Evolutionary conservation across 371 early-diverging fungal species (phyloP).

Genomic region (Coemansia sp.): DNA sequence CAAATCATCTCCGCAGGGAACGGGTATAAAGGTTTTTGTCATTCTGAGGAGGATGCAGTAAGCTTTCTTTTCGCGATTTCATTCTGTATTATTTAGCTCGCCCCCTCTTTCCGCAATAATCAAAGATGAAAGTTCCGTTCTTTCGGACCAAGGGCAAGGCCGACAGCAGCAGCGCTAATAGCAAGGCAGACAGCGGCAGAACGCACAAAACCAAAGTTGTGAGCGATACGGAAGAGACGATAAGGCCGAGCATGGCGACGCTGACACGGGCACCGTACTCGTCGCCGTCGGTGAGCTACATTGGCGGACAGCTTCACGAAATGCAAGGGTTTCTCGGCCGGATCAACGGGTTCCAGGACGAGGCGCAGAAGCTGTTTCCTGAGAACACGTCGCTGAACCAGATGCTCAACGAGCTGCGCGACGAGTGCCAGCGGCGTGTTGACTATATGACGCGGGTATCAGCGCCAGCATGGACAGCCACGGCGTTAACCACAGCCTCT

Average conservation of each 20-base stretch:
- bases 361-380: constrained; percentile 41
- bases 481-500: constrained; percentile 12
- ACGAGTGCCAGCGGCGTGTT: constrained; percentile 44
- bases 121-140: constrained; percentile 37
- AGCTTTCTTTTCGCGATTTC: neutral
- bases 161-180: neutral
- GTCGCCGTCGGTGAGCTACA: neutral
- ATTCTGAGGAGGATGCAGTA: neutral
- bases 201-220: constrained; percentile 10
- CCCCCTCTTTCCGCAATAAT: neutral
- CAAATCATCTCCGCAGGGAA: neutral
- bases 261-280: constrained; percentile 6
- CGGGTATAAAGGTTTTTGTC: too few relatives aligned
- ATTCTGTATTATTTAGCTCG: neutral
- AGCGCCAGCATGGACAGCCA: constrained; percentile 31
- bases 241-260: neutral
- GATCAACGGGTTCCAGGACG: constrained; percentile 36
- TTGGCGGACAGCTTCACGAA: constrained; percentile 20
- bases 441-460: constrained; percentile 45
- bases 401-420: constrained; percentile 43
- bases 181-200: constrained; percentile 1
- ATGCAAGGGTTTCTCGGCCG: constrained; percentile 28
- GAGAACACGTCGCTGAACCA: constrained; percentile 41
- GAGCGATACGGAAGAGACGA: constrained; percentile 22
- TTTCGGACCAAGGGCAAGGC: constrained; percentile 25